Percentiles rank a stretch among this genome's conserved stretches.
Evolutionary conservation across 257 asterid species (phyloP).

Genomic region (Nicotiana knightiana): DNA sequence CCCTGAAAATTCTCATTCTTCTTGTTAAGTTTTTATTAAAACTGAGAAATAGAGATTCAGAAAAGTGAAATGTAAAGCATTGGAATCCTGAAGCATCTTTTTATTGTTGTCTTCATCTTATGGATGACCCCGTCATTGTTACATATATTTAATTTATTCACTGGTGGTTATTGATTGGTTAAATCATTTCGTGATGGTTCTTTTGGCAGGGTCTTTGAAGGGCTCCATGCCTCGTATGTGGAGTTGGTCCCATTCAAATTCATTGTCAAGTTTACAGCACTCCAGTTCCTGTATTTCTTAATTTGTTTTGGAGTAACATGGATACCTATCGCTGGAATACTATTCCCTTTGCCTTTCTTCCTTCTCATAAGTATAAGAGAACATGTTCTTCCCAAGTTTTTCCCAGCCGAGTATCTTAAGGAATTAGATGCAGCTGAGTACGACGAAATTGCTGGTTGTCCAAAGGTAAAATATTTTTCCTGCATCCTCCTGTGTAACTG

Average conservation of each 20-base stretch:
- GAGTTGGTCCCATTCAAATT: constrained; percentile 82
- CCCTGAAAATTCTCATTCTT: neutral
- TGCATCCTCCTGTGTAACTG: neutral
- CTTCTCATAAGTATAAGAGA: constrained; percentile 62
- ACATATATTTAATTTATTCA: neutral
- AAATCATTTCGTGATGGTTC: neutral
- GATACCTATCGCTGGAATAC: constrained; percentile 87
- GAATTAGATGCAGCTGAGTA: constrained; percentile 83
- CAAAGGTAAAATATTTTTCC: constrained; percentile 12
- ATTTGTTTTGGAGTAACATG: constrained; percentile 83
- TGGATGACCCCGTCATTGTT: neutral
- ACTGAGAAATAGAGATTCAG: neutral
- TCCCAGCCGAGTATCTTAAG: constrained; percentile 52
- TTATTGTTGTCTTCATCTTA: neutral
- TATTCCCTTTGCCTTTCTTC: constrained; percentile 84
- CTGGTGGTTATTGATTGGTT: neutral
- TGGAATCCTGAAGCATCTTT: neutral
- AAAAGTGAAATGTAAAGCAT: neutral
- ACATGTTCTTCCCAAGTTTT: constrained; percentile 66
- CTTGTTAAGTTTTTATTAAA: neutral
- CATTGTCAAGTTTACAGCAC: constrained; percentile 58
- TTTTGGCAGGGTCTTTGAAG: constrained; percentile 56
- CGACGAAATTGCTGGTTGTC: constrained; percentile 62
- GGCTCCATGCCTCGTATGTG: constrained; percentile 69
- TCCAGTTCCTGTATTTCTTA: constrained; percentile 56